These are phyloP conservation scores for Gynochthodes officinalis DNA, from an alignment of 257 asterid species.

Conservation along the genomic window DNA sequence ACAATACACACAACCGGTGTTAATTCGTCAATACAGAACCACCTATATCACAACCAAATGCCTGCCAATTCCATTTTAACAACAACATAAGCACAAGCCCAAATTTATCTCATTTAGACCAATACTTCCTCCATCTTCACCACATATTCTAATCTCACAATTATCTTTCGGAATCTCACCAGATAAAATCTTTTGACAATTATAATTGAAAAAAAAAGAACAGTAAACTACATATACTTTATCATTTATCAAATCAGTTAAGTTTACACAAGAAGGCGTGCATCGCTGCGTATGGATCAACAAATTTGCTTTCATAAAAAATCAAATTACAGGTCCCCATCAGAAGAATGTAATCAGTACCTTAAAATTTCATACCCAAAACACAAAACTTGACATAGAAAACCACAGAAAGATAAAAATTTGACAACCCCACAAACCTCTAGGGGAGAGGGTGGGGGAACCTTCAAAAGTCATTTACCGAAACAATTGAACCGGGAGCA, in stretches of 20 bases:
- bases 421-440: background rate
- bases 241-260: background rate
- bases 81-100: background rate
- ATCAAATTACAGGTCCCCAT: background rate
- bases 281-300: background rate
- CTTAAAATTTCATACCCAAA: background rate
- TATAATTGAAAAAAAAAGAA: background rate
- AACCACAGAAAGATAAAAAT: background rate
- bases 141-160: background rate
- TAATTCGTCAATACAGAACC: background rate
- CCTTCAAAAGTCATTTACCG: slow-evolving; percentile 39
- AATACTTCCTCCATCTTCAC: background rate
- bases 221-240: background rate
- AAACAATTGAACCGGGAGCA: slow-evolving; percentile 64
- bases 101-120: background rate
- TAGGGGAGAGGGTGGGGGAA: background rate
- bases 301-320: background rate
- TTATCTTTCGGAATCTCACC: background rate
- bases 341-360: background rate
- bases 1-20: too few relatives aligned
- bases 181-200: background rate
- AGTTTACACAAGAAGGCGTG: background rate
- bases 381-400: background rate
- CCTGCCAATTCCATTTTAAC: background rate
- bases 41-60: background rate